These are phyloP conservation scores for Rhynchospora pubera DNA, from an alignment of 176 grass and related monocot genomes.

Conservation along the genomic window DNA sequence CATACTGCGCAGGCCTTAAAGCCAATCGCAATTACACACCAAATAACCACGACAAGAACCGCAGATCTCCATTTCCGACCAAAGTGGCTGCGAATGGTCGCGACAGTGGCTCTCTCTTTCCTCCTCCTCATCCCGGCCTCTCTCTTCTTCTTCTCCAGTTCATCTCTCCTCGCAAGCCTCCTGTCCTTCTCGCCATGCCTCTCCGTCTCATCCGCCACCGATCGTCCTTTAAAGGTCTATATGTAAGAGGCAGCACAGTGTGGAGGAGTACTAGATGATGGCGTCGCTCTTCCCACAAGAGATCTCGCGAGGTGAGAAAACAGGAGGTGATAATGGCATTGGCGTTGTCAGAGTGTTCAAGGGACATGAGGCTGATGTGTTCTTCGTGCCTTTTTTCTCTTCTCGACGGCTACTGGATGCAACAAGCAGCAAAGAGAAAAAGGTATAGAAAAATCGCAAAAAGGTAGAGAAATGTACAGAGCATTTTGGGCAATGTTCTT, in stretches of 20 bases:
- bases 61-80: not conserved
- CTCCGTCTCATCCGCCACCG: constrained; percentile 16
- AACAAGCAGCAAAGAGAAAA: too few species aligned
- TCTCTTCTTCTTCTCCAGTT: constrained; percentile 34
- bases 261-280: constrained; percentile 99
- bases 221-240: constrained; percentile 40
- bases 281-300: constrained; percentile 37
- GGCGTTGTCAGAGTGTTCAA: constrained; percentile 75
- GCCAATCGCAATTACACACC: not conserved
- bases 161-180: constrained; percentile 23
- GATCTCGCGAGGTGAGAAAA: not conserved
- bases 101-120: constrained; percentile 32
- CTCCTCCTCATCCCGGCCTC: constrained; percentile 44
- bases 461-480: too few species aligned
- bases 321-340: constrained; percentile 9
- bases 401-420: constrained; percentile 84
- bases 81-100: constrained; percentile 31
- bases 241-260: constrained; percentile 95
- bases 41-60: not conserved
- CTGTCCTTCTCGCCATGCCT: constrained; percentile 16
- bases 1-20: too few species aligned
- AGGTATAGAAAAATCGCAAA: too few species aligned
- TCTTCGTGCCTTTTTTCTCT: constrained; percentile 99
- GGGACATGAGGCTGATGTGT: constrained; percentile 66
- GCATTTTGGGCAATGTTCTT: too few species aligned